These are phyloP conservation scores for Flaveria linearis DNA, from an alignment of 129 eudicot species.

Conservation along the genomic window DNA sequence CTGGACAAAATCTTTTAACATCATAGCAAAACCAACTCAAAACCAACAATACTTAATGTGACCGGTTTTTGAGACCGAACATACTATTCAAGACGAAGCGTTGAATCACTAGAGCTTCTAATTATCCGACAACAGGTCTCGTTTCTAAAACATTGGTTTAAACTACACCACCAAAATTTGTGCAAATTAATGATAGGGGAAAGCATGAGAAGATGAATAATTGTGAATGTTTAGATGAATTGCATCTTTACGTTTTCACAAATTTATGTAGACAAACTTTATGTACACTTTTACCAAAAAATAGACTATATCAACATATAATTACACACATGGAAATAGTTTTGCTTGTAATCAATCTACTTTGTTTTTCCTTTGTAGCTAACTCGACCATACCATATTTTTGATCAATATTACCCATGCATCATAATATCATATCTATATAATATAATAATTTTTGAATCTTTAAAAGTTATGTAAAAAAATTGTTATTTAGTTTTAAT, in stretches of 20 bases:
- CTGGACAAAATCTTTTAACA: too few relatives aligned
- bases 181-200: neutral
- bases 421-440: neutral
- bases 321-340: neutral
- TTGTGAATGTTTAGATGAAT: neutral
- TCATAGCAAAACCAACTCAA: too few relatives aligned
- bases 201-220: neutral
- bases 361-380: neutral
- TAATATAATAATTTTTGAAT: neutral
- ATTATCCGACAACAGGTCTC: neutral
- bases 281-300: neutral
- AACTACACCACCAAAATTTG: neutral
- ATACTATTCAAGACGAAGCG: too few relatives aligned
- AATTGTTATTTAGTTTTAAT: too few relatives aligned
- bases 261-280: neutral
- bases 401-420: neutral
- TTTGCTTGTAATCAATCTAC: neutral
- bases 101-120: too few relatives aligned
- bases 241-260: neutral
- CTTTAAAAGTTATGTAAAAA: too few relatives aligned
- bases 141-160: neutral
- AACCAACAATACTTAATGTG: too few relatives aligned
- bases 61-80: too few relatives aligned
- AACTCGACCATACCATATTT: neutral
- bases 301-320: neutral